Evolutionary conservation across 225 moss, liverwort and hornwort species (phyloP), one percentile per base, ranked within the genome.

Genomic region (Physcomitrium patens): DNA sequence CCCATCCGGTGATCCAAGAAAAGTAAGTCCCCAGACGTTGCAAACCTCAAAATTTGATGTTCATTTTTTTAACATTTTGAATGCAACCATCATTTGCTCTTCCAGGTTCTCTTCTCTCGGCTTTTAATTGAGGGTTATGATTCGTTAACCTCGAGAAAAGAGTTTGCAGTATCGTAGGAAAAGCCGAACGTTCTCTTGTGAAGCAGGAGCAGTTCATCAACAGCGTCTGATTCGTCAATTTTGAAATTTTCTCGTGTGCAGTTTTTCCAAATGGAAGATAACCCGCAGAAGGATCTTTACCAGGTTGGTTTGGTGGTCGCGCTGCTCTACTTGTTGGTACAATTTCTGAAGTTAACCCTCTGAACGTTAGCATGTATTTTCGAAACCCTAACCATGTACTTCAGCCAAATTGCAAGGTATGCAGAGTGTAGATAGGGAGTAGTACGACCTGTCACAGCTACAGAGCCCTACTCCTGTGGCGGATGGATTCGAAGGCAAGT

Each of bases 201-300:
- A 37, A 3, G 31, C 31, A 37, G 31, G 31, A 37, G 4, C 31
- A 4, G 31, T 7, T 37, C 5, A 1, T 45, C 46, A 27, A 3
- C 31, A 23, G 12, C 3, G 42, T 28, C 67, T 82, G 48, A 75
- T 56, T 61, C 24, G 24, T 45, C 15, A 41, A 41, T 60, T 16
- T 84, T 80, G 24, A 24, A 24, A 24, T 24, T 37, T 19, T 9
- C 0, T 61, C 0, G 52, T 65, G 37, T 86, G 89, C 84, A 96
- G 96, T 96, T 96, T 77, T 99, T 99, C 74, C 94, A 94, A 81
- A 84, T 77, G 44, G 97, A 99, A 17, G 92, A 94, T 41, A 99
- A 94, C 60, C 91, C 31, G 7, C 31, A 88, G 66, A 94, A 80
- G 71, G 97, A 94, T 75, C 55, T 99, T 7, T 99, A 94, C 59